Evolutionary conservation across 169 alveolate species (phyloP).

Genomic region (Plasmodium reichenowi): DNA sequence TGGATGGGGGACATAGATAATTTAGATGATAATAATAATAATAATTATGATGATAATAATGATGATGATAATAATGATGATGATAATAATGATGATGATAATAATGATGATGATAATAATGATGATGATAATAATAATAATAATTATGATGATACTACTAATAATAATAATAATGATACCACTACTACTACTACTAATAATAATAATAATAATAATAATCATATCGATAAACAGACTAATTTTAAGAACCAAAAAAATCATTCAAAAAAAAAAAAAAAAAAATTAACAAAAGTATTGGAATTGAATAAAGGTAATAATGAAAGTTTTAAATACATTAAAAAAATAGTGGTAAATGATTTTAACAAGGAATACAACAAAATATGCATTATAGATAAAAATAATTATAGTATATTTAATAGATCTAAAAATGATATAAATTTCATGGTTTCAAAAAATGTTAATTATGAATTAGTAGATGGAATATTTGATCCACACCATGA

Average conservation of each 20-base stretch:
- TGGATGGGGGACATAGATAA: constrained; percentile 24
- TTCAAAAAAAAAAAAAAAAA: constrained; percentile 6
- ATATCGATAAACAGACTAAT: background rate
- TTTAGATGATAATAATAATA: constrained; percentile 22
- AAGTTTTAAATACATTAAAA: constrained; percentile 23
- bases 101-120: background rate
- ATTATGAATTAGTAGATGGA: constrained; percentile 33
- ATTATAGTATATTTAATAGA: constrained; percentile 36
- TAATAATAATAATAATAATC: background rate
- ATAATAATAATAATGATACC: background rate
- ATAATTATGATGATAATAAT: background rate
- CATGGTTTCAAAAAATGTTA: constrained; percentile 32
- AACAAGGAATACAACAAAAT: constrained; percentile 42
- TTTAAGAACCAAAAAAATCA: background rate
- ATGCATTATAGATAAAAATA: constrained; percentile 43
- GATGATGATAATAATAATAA: background rate
- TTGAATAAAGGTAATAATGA: constrained; percentile 1
- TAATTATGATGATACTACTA: background rate
- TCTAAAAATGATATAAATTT: constrained; percentile 33
- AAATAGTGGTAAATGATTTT: constrained; percentile 42
- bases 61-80: background rate
- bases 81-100: background rate
- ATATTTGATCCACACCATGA: constrained; percentile 72
- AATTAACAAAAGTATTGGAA: constrained; percentile 29
- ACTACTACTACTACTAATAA: background rate